Evolutionary conservation across 352 stramenopile genomes (phyloP), one percentile per base, ranked within the genome.

Genomic region (Sclerospora graminicola): DNA sequence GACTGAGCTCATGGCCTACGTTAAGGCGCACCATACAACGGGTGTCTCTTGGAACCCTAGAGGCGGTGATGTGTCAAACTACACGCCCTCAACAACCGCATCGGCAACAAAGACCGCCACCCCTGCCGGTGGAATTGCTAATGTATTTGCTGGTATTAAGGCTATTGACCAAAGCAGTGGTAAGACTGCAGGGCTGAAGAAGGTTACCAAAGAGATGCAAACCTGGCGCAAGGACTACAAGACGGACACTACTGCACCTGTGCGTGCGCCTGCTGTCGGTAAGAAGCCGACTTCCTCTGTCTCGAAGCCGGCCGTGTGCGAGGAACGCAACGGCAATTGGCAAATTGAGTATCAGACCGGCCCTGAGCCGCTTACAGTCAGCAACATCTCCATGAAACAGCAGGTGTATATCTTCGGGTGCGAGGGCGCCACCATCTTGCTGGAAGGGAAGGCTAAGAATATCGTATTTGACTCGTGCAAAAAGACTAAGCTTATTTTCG

Each of bases 401-500:
- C 89, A 97, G 59, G 89, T 98, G 49, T 97, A 97, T 68, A 88
- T 98, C 42, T 98, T 93, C 52, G 90, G 90, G 31, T 99, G 95
- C 59, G 71, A 97, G 46, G 80, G 86, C 47, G 81, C 89, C 23
- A 97, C 81, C 27, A 88, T 99, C 56, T 69, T 97, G 64, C 76
- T 99, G 14, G 92, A 91, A 24, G 95, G 94, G 47, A 99, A 99
- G 70, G 94, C 95, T 56, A 99, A 98, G 71, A 97, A 83, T 49
- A 83, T 99, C 37, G 79, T 96, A 42, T 51, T 99, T 1, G 96
- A 99, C 63, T 87, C 60, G 39, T 98, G 94, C 77, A 94, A 86
- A 48, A 97, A 97, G 62, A 86, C 70, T 27, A 95, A 97, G 63
- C 82, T 99, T 18, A 66, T 98, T 34, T 97, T 98, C 52, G 94